Base-by-base conservation (phyloP, 345 rosid species). In the Aethionema arabicum region DNA sequence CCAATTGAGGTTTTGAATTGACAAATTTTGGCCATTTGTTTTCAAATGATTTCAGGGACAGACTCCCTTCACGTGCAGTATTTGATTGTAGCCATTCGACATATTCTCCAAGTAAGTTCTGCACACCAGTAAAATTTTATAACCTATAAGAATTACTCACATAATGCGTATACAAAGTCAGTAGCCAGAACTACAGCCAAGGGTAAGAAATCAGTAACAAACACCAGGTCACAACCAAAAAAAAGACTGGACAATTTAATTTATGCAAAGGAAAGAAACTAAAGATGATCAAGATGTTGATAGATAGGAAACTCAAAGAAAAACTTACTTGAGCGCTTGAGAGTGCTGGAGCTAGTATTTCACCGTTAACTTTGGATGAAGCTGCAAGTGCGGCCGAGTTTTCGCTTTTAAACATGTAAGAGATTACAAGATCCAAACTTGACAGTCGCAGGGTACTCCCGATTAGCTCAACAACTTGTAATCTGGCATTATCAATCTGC, bases 281-380 rank as follows among this genome's bases (percentile, higher is more conserved):
- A 9, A 36, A 39, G n/a, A 45, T 54, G 56, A 62, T 16, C 10
- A 7, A 52, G 4, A 61, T 31, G 56, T 39, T 42, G 35, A 11
- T 5, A 63, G 42, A 40, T n/a, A 32, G 15, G 36, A n/a, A 52
- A 43, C 32, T 52, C 11, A 65, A 11, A 53, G 66, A 50, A 16
- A 41, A 35, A 74, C 95, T 85, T 70, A 91, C 98, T 65, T 74
- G 75, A 56, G 87, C 85, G 74, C 82, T 88, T 38, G 77, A 68
- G 35, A 85, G 83, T 49, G 96, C 91, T 66, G 97, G 95, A 69
- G 82, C 73, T 43, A 93, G 79, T 72, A 85, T 82, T 60, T 93
- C 95, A 53, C 77, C 73, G 62, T 80, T 81, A 74, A 85, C 75
- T 79, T 75, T 78, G 61, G 81, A 78, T 40, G 83, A 75, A 68